Evolutionary conservation across 1,284 basidiomycete species (phyloP).

Genomic region (Trichosporon inkin): DNA sequence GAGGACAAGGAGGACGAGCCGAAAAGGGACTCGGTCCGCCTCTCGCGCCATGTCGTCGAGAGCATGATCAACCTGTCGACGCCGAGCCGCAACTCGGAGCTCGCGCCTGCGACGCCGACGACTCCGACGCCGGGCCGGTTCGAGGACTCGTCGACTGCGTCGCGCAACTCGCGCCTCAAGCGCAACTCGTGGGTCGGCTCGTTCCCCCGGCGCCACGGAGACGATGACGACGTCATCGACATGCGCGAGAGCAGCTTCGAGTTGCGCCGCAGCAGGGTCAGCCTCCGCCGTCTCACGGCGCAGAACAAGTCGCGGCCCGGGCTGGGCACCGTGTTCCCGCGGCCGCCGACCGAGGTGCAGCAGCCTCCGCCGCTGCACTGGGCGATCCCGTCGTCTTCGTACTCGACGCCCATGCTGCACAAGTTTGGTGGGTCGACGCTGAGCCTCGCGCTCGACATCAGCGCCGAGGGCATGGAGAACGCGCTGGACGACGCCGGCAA

Average conservation of each 20-base stretch:
- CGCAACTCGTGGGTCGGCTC: constrained; percentile 19
- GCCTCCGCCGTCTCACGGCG: constrained; percentile 14
- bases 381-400: constrained; percentile 22
- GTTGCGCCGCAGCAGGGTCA: constrained; percentile 16
- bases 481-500: constrained; percentile 21
- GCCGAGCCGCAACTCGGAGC: background rate
- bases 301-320: constrained; percentile 19
- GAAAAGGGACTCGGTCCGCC: constrained; percentile 12
- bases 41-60: constrained; percentile 15
- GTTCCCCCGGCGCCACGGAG: background rate
- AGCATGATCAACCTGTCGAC: constrained; percentile 21
- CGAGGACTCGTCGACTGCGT: background rate
- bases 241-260: background rate
- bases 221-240: constrained; percentile 15
- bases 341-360: constrained; percentile 22
- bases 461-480: constrained; percentile 14
- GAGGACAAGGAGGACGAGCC: background rate
- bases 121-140: background rate
- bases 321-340: constrained; percentile 24
- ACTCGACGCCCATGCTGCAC: constrained; percentile 25
- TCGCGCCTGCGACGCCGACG: background rate
- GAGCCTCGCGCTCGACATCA: constrained; percentile 21
- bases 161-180: constrained; percentile 1
- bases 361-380: constrained; percentile 24
- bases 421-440: constrained; percentile 26